Evolutionary conservation across 1,284 basidiomycete species (phyloP).

Genomic region (Volvariella volvacea): DNA sequence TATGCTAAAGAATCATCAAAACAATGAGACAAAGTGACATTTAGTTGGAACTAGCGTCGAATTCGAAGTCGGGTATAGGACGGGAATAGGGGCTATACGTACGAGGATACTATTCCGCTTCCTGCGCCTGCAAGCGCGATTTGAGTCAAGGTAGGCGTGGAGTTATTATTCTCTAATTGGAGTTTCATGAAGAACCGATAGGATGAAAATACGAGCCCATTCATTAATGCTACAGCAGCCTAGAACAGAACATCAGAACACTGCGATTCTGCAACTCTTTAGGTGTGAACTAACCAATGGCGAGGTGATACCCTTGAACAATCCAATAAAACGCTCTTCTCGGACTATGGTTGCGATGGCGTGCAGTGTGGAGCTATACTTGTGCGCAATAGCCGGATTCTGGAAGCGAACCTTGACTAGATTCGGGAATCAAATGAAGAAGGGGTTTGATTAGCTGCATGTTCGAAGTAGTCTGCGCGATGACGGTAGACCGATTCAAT

Average conservation of each 20-base stretch:
- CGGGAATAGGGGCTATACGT: constrained; percentile 21
- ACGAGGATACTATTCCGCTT: constrained; percentile 75
- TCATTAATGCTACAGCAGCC: constrained; percentile 66
- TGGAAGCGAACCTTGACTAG: constrained; percentile 74
- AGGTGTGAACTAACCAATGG: constrained; percentile 47
- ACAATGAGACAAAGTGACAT: no score
- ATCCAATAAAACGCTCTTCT: constrained; percentile 58
- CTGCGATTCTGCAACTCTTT: not conserved
- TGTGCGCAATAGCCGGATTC: constrained; percentile 45
- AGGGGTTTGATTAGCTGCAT: no score
- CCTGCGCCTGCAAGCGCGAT: constrained; percentile 73
- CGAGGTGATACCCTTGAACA: constrained; percentile 69
- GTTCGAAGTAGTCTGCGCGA: no score
- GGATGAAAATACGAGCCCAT: constrained; percentile 69
- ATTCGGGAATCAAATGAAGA: not conserved
- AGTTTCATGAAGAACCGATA: constrained; percentile 65
- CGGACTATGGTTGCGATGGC: constrained; percentile 58
- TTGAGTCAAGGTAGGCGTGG: constrained; percentile 55
- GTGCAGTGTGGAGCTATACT: constrained; percentile 54
- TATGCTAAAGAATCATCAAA: constrained; percentile 34
- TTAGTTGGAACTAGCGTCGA: constrained; percentile 1
- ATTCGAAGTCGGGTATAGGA: constrained; percentile 3
- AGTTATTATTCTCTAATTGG: constrained; percentile 40
- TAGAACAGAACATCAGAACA: constrained; percentile 21
- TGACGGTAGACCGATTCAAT: not conserved